Percentiles rank a stretch among this genome's conserved stretches.
Conservation (phyloP, 2,329 filamentous ascomycete species). For the Trichocomaceae sp. region DNA sequence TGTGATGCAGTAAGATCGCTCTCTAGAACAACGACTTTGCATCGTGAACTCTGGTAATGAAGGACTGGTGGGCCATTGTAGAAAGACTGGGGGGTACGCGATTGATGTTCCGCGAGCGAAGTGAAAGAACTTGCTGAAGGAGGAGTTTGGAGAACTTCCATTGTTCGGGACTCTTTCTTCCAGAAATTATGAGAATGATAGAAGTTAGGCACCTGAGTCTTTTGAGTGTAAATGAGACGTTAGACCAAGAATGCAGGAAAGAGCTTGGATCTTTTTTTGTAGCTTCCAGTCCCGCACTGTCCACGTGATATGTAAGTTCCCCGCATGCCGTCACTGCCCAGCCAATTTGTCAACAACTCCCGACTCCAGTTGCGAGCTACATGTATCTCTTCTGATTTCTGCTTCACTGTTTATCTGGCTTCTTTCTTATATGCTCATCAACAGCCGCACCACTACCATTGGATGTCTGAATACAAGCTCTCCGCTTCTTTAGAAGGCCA, state of each 20-base stretch:
- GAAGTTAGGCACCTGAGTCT: not conserved
- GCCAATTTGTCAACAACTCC: conserved; percentile 5
- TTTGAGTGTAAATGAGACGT: not conserved
- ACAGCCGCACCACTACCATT: not conserved
- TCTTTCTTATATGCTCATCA: not conserved
- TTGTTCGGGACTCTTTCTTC: conserved; percentile 15
- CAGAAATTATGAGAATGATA: not conserved
- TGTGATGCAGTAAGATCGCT: conserved; percentile 33
- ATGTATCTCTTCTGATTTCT: not conserved
- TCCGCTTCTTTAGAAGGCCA: conserved; percentile 85
- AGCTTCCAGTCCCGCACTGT: conserved; percentile 8
- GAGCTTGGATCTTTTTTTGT: not conserved
- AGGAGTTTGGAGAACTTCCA: conserved; percentile 38
- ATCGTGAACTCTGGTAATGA: conserved; percentile 41
- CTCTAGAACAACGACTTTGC: conserved; percentile 39
- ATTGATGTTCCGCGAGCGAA: conserved; percentile 41
- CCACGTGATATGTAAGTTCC: conserved; percentile 12
- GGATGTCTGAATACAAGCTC: conserved; percentile 69
- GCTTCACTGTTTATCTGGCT: not conserved
- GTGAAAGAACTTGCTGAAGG: conserved; percentile 38
- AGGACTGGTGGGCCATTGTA: conserved; percentile 42
- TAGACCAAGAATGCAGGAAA: not conserved
- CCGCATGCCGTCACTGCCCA: conserved; percentile 13
- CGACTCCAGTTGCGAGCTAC: not conserved
- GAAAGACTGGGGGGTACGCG: conserved; percentile 43